Evolutionary conservation across 352 stramenopile genomes (phyloP), one percentile per base, ranked within the genome.

Genomic region (Phytopythium montanum): DNA sequence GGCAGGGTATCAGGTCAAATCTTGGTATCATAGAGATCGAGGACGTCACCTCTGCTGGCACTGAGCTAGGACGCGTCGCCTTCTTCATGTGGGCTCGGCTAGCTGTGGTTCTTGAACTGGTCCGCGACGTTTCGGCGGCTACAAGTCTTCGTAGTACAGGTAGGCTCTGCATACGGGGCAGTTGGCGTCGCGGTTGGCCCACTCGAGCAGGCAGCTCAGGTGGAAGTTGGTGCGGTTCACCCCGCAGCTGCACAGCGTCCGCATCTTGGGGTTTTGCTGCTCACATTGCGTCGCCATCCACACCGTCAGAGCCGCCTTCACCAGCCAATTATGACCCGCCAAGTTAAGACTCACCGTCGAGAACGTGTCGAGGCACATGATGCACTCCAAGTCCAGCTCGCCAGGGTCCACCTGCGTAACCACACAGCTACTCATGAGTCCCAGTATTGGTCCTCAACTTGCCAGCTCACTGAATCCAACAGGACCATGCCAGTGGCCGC

Each of bases 211-310:
- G 56, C 88, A 96, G 69, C 80, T 85, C 66, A 95, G 77, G 51
- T 96, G 88, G 59, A 95, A 96, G 61, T 94, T 94, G 31, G 87
- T 93, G 55, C 88, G 83, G 65, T 96, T 96, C 74, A 96, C 79
- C 56, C 88, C 88, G 65, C 88, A 96, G 50, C 78, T 90, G 61
- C 88, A 96, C 25, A 96, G 61, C 44, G 88, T 92, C 25, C 86
- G 85, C 49, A 96, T 73, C 55, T 92, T 92, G 5, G 86, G 86
- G 42, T 94, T 90, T 9, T 84, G 68, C 65, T 86, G 42, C 21
- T 61, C 23, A 1, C 23, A 13, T 18, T 4, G 16, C 23, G 23
- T 29, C 44, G 9, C 57, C 46, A 31, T 29, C 23, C 14, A 29
- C 16, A 38, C 8, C 33, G 14, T 63, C 31, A 62, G n/a, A 28